Percentiles rank a stretch among this genome's conserved stretches.
Evolutionary conservation across 2,329 filamentous ascomycete species (phyloP).

Genomic region (Botrytis aclada): DNA sequence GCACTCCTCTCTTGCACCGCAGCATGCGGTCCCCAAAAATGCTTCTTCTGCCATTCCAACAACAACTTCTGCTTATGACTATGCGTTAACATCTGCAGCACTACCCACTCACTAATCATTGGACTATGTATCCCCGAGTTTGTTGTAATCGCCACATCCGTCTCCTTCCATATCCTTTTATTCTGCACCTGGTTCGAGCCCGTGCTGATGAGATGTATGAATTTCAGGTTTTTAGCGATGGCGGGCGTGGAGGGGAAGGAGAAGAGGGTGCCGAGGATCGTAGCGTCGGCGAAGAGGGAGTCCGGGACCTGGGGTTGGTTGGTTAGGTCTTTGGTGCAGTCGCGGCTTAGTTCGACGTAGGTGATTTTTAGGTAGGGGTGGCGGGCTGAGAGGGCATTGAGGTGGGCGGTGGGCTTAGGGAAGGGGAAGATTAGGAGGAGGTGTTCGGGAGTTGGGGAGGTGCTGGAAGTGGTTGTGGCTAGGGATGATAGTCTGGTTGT

Average conservation of each 20-base stretch:
- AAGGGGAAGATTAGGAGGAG: too few species aligned
- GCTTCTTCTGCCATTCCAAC: constrained; percentile 56
- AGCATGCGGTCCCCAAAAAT: constrained; percentile 47
- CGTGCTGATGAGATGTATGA: constrained; percentile 38
- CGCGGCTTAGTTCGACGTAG: too few species aligned
- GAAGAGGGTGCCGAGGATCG: constrained; percentile 37
- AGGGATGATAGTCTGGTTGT: too few species aligned
- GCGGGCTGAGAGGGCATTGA: too few species aligned
- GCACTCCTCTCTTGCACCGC: constrained; percentile 47
- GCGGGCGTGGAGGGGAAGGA: constrained; percentile 32
- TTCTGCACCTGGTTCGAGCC: constrained; percentile 36
- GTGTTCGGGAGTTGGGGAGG: too few species aligned
- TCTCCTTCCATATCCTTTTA: constrained; percentile 36
- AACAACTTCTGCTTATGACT: constrained; percentile 52
- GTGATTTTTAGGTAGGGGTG: too few species aligned
- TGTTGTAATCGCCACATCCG: constrained; percentile 38
- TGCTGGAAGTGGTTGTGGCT: too few species aligned
- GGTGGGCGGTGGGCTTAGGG: too few species aligned
- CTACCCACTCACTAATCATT: constrained; percentile 64
- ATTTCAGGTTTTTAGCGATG: constrained; percentile 36
- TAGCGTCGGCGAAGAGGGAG: too few species aligned
- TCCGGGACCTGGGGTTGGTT: too few species aligned
- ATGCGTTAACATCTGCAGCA: constrained; percentile 58
- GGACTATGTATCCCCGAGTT: constrained; percentile 44
- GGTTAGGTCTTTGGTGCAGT: too few species aligned